phyloP scores from a whole-genome alignment of 192 early-diverging fungal genomes.

The Fimicolochytrium jonesii region DNA sequence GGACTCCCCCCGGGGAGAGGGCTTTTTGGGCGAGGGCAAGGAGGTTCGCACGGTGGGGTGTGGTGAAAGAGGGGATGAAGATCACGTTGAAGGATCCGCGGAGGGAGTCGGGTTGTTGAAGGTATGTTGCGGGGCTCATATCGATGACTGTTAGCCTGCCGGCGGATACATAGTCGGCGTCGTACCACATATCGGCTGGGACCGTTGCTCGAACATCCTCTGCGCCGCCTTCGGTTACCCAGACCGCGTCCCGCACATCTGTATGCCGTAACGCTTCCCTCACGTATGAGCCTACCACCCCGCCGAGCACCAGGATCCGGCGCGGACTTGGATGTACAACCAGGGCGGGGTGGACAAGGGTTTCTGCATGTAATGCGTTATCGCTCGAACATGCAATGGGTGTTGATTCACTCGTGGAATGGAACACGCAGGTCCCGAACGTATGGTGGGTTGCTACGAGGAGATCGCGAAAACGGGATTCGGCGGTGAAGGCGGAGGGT shows the following conservation, averaged over 20 bases:
- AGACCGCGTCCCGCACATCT: neutral
- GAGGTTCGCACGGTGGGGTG: neutral
- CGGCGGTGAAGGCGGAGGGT: no score
- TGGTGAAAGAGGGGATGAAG: neutral
- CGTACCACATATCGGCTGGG: neutral
- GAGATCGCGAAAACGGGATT: no score
- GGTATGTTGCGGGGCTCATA: no score
- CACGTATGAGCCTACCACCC: neutral
- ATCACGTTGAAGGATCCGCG: constrained; percentile 4
- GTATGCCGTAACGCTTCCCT: constrained; percentile 10
- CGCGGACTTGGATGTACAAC: constrained; percentile 11
- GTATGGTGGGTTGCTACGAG: no score
- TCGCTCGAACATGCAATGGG: constrained; percentile 11
- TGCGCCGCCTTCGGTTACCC: constrained; percentile 3
- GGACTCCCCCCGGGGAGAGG: constrained; percentile 6
- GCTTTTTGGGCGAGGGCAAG: constrained; percentile 8
- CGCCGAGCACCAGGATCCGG: constrained; percentile 10
- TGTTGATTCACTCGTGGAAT: no score
- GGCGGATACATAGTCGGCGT: no score
- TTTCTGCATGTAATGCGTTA: constrained; percentile 5
- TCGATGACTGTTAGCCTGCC: no score
- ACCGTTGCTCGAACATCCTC: neutral
- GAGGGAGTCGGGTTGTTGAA: no score
- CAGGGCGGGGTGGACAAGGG: constrained; percentile 12
- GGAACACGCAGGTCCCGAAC: no score